phyloP scores from a whole-genome alignment of 139 green algal species.

The Tetratostichococcus sp. region DNA sequence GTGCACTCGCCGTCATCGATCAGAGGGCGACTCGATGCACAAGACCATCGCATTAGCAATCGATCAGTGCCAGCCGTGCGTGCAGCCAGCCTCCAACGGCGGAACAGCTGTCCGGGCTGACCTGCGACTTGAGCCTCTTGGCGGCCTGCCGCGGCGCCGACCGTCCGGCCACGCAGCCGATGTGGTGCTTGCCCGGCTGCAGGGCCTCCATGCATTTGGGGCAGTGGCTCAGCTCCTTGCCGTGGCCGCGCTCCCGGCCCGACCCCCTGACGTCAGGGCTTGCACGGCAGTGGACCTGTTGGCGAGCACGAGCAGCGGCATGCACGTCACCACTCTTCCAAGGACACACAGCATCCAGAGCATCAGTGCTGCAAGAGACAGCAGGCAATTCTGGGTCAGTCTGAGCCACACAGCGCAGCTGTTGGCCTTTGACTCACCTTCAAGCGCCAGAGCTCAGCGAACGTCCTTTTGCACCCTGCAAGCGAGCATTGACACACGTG shows the following conservation, averaged over 20 bases:
- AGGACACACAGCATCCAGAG: too few species aligned
- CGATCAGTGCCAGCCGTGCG: too few species aligned
- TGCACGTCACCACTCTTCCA: too few species aligned
- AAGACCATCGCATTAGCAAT: too few species aligned
- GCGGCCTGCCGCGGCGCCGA: slow-evolving; percentile 31
- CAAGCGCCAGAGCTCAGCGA: slow-evolving; percentile 77
- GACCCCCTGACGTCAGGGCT: slow-evolving; percentile 73
- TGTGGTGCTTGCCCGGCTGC: slow-evolving; percentile 79
- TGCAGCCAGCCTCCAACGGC: too few species aligned
- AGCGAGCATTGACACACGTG: too few species aligned
- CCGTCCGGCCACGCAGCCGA: slow-evolving; percentile 64
- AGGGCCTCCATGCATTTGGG: slow-evolving; percentile 77
- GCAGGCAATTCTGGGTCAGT: too few species aligned
- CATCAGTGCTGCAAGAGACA: too few species aligned
- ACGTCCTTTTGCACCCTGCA: slow-evolving; percentile 72
- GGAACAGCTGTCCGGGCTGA: neutral
- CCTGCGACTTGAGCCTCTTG: slow-evolving; percentile 29
- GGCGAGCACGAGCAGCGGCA: too few species aligned
- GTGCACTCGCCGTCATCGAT: too few species aligned
- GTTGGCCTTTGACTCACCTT: slow-evolving; percentile 11
- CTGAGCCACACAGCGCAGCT: neutral
- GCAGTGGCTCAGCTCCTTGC: slow-evolving; percentile 73
- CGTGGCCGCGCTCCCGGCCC: slow-evolving; percentile 81
- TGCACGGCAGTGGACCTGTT: slow-evolving; percentile 72
- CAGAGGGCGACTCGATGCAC: too few species aligned